Conservation (phyloP, 2,329 filamentous ascomycete genomes). For the Calonectria henricotiae region DNA sequence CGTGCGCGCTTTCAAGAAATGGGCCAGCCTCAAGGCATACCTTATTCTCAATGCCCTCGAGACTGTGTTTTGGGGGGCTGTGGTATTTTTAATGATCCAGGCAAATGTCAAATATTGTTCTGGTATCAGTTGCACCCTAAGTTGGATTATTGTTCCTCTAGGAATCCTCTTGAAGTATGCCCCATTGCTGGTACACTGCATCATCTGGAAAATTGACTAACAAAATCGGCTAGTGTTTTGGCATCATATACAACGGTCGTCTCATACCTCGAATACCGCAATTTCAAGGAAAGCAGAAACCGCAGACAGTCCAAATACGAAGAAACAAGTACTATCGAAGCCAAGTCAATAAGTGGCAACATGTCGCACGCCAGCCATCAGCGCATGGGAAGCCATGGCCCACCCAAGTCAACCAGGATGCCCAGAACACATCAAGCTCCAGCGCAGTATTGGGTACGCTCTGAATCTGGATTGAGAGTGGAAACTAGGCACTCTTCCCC, state of each 20-base stretch:
- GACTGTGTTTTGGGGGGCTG: conserved; percentile 60
- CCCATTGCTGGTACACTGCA: too few relatives aligned
- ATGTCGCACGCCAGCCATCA: neutral
- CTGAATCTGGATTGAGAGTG: neutral
- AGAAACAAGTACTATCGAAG: neutral
- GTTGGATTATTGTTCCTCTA: conserved; percentile 36
- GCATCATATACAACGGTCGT: conserved; percentile 26
- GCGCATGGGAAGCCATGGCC: neutral
- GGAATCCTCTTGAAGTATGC: neutral
- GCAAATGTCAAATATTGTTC: conserved; percentile 35
- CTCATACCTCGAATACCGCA: conserved; percentile 22
- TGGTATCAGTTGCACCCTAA: conserved; percentile 34
- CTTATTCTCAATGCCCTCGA: conserved; percentile 61
- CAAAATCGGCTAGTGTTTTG: neutral
- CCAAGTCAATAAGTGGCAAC: neutral
- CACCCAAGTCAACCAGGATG: neutral
- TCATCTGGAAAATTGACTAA: neutral
- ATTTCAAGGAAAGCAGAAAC: neutral
- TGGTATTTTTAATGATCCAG: conserved; percentile 38
- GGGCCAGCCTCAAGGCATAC: conserved; percentile 61
- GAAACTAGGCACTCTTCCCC: neutral
- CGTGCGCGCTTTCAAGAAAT: conserved; percentile 54
- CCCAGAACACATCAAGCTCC: neutral
- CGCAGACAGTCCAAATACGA: neutral
- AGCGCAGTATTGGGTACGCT: neutral